Evolutionary conservation across 179 eudicot species (phyloP).

Genomic region (Carnegiea gigantea): DNA sequence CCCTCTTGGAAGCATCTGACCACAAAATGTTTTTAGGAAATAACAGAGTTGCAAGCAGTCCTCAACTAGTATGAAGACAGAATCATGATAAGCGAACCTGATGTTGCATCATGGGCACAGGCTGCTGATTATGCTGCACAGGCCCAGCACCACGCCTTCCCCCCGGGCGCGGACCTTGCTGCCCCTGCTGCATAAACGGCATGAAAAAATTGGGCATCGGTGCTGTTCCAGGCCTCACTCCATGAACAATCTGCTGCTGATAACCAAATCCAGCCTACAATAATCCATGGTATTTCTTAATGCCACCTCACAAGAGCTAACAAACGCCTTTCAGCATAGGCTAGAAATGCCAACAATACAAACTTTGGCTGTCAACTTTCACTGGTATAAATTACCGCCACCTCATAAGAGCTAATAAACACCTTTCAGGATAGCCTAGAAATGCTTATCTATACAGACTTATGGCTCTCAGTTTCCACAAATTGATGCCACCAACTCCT

Average conservation of each 20-base stretch:
- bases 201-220: constrained; percentile 77
- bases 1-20: constrained; percentile 82
- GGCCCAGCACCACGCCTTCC: constrained; percentile 74
- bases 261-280: constrained; percentile 72
- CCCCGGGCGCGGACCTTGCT: constrained; percentile 74
- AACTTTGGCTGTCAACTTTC: background rate
- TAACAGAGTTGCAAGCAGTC: background rate
- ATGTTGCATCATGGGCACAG: constrained; percentile 71
- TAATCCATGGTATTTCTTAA: background rate
- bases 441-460: background rate
- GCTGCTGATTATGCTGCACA: constrained; percentile 69
- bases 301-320: background rate
- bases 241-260: constrained; percentile 92
- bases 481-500: too few relatives aligned
- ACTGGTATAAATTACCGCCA: background rate
- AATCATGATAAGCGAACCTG: constrained; percentile 35
- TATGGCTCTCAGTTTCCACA: too few relatives aligned
- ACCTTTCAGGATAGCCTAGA: background rate
- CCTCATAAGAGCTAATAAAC: too few relatives aligned
- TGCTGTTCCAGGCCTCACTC: constrained; percentile 78
- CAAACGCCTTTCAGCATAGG: background rate
- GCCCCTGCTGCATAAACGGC: constrained; percentile 76
- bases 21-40: background rate
- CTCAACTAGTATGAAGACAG: background rate
- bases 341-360: background rate